Evolutionary conservation across 768 basidiomycete genomes (phyloP), one percentile per base, ranked within the genome.

Genomic region (Coprinopsis strossmayeri): DNA sequence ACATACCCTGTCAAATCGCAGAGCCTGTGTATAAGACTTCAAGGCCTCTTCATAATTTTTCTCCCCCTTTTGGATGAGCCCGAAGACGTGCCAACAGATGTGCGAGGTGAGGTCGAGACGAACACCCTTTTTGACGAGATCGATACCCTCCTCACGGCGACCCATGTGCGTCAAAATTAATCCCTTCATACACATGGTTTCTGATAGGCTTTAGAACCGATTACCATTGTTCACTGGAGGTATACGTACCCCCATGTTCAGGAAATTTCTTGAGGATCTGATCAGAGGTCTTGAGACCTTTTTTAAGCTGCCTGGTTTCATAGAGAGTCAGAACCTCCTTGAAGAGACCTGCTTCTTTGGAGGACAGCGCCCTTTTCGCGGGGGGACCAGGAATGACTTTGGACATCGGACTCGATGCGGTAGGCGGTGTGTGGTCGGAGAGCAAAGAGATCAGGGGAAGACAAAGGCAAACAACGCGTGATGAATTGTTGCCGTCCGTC

Each of bases 21-120:
- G 70, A 2, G 94, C 95, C 69, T 91, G 87, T 1, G 77, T 81
- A 65, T 97, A 98, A 21, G 92, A 93, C 59, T 92, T 89, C 58
- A 91, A 74, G 0, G 96, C 93, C 59, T 94, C 92, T 55, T 91
- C 90, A 58, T 91, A 97, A 61, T 95, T 91, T 66, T 88, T 93
- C 63, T 96, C 89, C 7, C 85, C 86, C 64, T 95, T 91, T 64
- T 93, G 88, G 18, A 96, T 82, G 59, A 99, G 84, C 23, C 92
- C 96, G 62, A 91, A 88, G 55, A 98, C 95, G 66, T 99, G 96
- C 94, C 96, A 98, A 61, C 85, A 87, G 61, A 99, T 97, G 60
- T 97, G 93, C 17, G 91, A 93, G 26, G 79, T 84, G 47, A 90
- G 68, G 66, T 94, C 90, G 40, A 83, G 72, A 35, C 81, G 76